phyloP scores from a whole-genome alignment of 2,329 filamentous ascomycete species.

The Neopestalotiopsis sp. region DNA sequence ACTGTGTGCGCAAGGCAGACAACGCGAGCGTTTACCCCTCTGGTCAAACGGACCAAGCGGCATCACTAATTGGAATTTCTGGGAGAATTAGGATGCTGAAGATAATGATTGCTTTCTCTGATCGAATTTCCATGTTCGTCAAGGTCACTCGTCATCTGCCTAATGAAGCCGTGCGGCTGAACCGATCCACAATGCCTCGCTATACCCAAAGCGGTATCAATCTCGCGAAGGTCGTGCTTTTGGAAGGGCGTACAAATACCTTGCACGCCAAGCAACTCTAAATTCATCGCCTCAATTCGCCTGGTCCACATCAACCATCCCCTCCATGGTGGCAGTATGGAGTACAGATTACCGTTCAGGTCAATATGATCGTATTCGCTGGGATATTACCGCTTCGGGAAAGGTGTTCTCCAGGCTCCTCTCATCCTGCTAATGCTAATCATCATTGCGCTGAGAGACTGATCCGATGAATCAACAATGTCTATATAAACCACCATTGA shows the following conservation, averaged over 20 bases:
- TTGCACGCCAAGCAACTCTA: background rate
- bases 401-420: background rate
- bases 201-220: slow-evolving; percentile 17
- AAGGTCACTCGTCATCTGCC: background rate
- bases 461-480: background rate
- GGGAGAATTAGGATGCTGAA: too few species aligned
- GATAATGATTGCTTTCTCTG: background rate
- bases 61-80: background rate
- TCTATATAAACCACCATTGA: background rate
- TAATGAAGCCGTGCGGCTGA: background rate
- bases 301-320: too few species aligned
- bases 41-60: slow-evolving; percentile 18
- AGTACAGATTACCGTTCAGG: too few species aligned
- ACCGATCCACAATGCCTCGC: background rate
- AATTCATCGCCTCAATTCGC: too few species aligned
- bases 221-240: slow-evolving; percentile 3
- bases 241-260: too few species aligned
- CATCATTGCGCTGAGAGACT: too few species aligned
- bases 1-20: slow-evolving; percentile 12
- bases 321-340: too few species aligned
- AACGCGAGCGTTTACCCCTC: slow-evolving; percentile 17
- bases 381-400: slow-evolving; percentile 4
- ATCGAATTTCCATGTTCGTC: background rate
- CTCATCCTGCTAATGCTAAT: background rate
- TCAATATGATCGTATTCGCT: slow-evolving; percentile 9